Evolutionary conservation across 1,284 basidiomycete species (phyloP), one percentile per base, ranked within the genome.

Genomic region (Vanrija pseudolonga): DNA sequence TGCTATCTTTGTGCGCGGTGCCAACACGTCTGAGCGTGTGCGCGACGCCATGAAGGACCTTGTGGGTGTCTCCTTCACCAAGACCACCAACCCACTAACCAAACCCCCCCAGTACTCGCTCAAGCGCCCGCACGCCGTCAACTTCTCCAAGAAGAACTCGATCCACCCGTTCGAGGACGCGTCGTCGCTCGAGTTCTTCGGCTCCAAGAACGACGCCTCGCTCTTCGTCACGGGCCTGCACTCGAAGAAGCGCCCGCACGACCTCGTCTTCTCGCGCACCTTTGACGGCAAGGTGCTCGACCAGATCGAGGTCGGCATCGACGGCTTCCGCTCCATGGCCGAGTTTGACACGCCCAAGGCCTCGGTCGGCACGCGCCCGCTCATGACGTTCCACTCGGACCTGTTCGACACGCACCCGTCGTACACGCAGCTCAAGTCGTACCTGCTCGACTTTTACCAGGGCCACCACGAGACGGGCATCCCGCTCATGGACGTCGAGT

Each of bases 311-410:
- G 78, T 96, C 19, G 93, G 93, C 6, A 85, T 98, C 20, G 87
- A 92, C 47, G 82, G 79, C 36, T 92, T 86, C 67, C 82, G 84
- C 55, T 80, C 83, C 62, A 95, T 98, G 87, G 70, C 79, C 12
- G 83, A 84, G 41, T 89, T 96, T 78, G 90, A 93, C 79, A 87
- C 88, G 44, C 80, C 85, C 38, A 96, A 96, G 83, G 86, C 88
- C 11, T 87, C 90, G 5, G 84, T 89, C 26, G 94, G 94, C n/a
- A 86, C 92, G 65, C 86, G 89, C 64, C 94, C 95, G 47, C 77
- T 98, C 63, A 87, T 98, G 80, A 92, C 96, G 72, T 99, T 99
- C 73, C 90, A 90, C 26, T 95, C 90, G 3, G 89, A 91, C 60
- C 81, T 95, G 15, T 97, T 95, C 75, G 90, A 94, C 65, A 86